These are phyloP conservation scores for Syncephalis plumigaleata DNA, from an alignment of 371 early-diverging fungal species.

Conservation along the genomic window DNA sequence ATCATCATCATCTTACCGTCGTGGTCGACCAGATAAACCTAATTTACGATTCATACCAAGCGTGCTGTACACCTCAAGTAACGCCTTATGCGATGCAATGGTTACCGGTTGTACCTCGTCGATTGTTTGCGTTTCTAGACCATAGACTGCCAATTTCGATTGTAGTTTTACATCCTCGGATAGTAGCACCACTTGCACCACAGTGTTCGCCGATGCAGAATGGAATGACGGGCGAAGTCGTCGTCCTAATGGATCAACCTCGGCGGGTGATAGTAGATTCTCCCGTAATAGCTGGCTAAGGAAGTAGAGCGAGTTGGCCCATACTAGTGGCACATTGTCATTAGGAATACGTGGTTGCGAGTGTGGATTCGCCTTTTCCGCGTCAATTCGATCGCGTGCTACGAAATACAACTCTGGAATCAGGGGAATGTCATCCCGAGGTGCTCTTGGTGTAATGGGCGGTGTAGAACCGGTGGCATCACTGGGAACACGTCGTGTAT, in stretches of 20 bases:
- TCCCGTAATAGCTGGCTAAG: slow-evolving; percentile 66
- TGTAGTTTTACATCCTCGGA: slow-evolving; percentile 58
- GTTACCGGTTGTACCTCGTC: slow-evolving; percentile 54
- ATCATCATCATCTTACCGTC: too few relatives aligned
- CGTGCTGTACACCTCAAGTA: slow-evolving; percentile 56
- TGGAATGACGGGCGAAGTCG: slow-evolving; percentile 29
- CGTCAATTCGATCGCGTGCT: slow-evolving; percentile 47
- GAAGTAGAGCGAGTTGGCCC: slow-evolving; percentile 75
- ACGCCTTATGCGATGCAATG: slow-evolving; percentile 58
- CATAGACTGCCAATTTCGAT: slow-evolving; percentile 45
- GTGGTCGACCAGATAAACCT: slow-evolving; percentile 59
- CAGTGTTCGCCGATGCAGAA: slow-evolving; percentile 23
- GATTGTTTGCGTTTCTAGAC: slow-evolving; percentile 57
- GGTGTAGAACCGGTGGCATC: slow-evolving; percentile 12
- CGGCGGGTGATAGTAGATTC: slow-evolving; percentile 52
- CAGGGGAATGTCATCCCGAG: slow-evolving; percentile 23
- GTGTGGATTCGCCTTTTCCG: slow-evolving; percentile 51
- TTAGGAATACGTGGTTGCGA: slow-evolving; percentile 65
- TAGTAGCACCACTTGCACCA: slow-evolving; percentile 67
- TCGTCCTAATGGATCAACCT: slow-evolving; percentile 76
- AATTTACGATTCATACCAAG: slow-evolving; percentile 65
- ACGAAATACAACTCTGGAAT: slow-evolving; percentile 77
- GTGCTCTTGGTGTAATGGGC: slow-evolving; percentile 10
- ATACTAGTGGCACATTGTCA: slow-evolving; percentile 78
- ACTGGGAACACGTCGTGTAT: slow-evolving; percentile 14